These are phyloP conservation scores for Glonium stellatum DNA, from an alignment of 495 filamentous ascomycete genomes.

Conservation along the genomic window DNA sequence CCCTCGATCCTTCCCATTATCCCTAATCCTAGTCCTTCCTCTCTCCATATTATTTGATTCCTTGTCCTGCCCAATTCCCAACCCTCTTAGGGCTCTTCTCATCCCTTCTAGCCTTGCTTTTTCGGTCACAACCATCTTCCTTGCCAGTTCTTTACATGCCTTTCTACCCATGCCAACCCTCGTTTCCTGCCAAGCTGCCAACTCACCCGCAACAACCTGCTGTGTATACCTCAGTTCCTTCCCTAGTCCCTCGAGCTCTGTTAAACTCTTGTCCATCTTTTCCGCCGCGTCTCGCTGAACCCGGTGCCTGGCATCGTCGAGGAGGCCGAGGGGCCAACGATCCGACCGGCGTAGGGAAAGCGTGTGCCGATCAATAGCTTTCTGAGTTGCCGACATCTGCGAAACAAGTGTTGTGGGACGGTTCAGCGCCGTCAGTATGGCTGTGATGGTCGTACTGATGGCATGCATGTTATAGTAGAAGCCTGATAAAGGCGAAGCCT, in stretches of 20 bases:
- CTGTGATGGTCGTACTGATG: conserved; percentile 68
- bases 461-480: conserved; percentile 71
- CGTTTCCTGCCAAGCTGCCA: conserved; percentile 90
- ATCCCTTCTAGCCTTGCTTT: conserved; percentile 72
- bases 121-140: conserved; percentile 70
- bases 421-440: conserved; percentile 70
- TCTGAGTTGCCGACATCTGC: conserved; percentile 54
- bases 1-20: too few relatives aligned
- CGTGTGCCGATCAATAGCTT: conserved; percentile 65
- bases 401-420: conserved; percentile 74
- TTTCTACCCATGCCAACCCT: conserved; percentile 67
- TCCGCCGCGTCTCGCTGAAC: conserved; percentile 72
- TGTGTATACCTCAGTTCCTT: conserved; percentile 86
- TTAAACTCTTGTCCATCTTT: conserved; percentile 56
- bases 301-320: conserved; percentile 82
- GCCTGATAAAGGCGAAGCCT: conserved; percentile 63
- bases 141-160: conserved; percentile 68
- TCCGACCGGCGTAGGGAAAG: conserved; percentile 64
- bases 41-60: not conserved
- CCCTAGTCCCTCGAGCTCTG: conserved; percentile 59
- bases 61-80: conserved; percentile 18
- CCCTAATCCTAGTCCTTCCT: too few relatives aligned
- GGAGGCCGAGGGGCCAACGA: conserved; percentile 71
- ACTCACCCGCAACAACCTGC: conserved; percentile 80
- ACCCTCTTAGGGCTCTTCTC: conserved; percentile 61